Evolutionary conservation across 2,329 filamentous ascomycete species (phyloP).

Genomic region (Diplocarpon rosae): DNA sequence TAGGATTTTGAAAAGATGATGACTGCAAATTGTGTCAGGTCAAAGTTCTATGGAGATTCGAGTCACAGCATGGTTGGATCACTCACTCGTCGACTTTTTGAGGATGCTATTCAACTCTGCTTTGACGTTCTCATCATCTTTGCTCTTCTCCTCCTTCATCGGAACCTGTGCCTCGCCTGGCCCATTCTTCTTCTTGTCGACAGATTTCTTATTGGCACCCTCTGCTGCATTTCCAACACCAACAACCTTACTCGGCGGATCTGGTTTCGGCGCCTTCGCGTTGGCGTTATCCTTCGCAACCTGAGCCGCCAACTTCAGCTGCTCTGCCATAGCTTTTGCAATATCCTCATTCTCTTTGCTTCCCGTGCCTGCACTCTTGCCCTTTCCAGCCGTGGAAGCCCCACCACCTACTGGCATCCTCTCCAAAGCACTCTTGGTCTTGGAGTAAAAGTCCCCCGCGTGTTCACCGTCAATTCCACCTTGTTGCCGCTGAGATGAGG

Average conservation of each 20-base stretch:
- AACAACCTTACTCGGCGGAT: slow-evolving; percentile 45
- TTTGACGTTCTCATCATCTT: slow-evolving; percentile 51
- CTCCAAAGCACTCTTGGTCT: slow-evolving; percentile 44
- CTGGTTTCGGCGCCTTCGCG: slow-evolving; percentile 51
- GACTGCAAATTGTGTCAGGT: slow-evolving; percentile 39
- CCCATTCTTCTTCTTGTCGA: slow-evolving; percentile 38
- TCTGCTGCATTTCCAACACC: slow-evolving; percentile 29
- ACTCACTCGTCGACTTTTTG: slow-evolving; percentile 72
- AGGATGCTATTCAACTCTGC: slow-evolving; percentile 66
- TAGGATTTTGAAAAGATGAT: slow-evolving; percentile 95
- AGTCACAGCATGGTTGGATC: neutral
- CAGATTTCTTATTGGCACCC: slow-evolving; percentile 31
- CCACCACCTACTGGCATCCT: slow-evolving; percentile 6
- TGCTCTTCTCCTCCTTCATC: slow-evolving; percentile 35
- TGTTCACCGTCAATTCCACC: slow-evolving; percentile 33
- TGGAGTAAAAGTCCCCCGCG: slow-evolving; percentile 47
- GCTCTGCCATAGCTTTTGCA: slow-evolving; percentile 44
- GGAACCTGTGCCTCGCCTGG: slow-evolving; percentile 25
- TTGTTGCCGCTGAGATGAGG: slow-evolving; percentile 43
- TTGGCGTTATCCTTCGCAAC: slow-evolving; percentile 59
- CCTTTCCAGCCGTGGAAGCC: neutral
- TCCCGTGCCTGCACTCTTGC: neutral
- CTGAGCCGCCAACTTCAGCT: slow-evolving; percentile 57
- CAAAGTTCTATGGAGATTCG: neutral
- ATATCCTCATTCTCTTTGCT: slow-evolving; percentile 44